Evolutionary conservation across 2,329 filamentous ascomycete genomes (phyloP), one percentile per base, ranked within the genome.

Genomic region (Colletotrichum chrysophilum): DNA sequence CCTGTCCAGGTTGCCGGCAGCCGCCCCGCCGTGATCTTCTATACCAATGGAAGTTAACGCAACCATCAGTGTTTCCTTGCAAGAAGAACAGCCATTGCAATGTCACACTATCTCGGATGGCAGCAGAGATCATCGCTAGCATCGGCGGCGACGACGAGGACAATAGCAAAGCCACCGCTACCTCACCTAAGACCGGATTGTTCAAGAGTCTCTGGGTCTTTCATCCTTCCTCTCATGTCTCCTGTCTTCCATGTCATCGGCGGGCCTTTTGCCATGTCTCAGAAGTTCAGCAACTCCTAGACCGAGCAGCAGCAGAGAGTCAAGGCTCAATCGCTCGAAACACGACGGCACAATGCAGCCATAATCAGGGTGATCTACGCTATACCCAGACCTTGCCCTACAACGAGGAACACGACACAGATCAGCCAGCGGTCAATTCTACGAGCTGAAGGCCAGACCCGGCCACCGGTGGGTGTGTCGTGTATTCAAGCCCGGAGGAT

Each of bases 271-370:
- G 24, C 36, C 43, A 61, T 66, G 61, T 62, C 70, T 74, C 70
- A 58, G 60, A 66, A 74, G 64, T 34, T 34, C 48, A 71, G 48
- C n/a, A 52, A 34, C 30, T 12, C 28, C 48, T 61, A 66, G 60
- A 26, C 61, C 55, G 66, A 56, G 66, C 32, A 75, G 61, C 55
- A 62, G 55, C 18, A 32, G 36, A 65, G 28, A 71, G 67, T 71
- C 67, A 60, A 68, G 56, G 62, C 62, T 75, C 56, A 21, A 66
- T 18, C 21, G 43, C 55, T 64, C 73, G 70, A 74, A 69, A 74
- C 65, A 69, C 36, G 52, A 58, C 34, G 61, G 52, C 28, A 76
- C 38, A 48, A 74, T 74, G 38, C 48, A 69, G 70, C 34, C 56
- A 38, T 26, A 12, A 34, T 61, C 14, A 56, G 28, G 32, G 36